Conservation (phyloP, 768 basidiomycete genomes). For the Suillus lakei region DNA sequence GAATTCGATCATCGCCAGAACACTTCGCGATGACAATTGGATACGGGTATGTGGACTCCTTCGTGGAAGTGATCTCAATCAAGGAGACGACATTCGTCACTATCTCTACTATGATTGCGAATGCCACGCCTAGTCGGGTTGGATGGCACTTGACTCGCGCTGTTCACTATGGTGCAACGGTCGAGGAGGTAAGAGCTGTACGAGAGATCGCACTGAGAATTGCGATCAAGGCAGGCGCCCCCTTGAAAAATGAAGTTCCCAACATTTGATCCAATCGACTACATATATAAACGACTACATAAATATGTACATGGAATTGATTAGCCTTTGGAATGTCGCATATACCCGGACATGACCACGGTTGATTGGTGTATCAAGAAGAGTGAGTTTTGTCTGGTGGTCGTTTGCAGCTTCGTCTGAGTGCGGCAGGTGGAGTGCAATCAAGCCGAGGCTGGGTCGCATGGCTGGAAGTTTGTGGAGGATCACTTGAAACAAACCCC, state of each 20-base stretch:
- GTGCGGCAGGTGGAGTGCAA: neutral
- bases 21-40: constrained; percentile 58
- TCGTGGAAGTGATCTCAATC: constrained; percentile 48
- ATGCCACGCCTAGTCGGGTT: constrained; percentile 64
- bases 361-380: neutral
- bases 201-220: constrained; percentile 59
- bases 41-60: constrained; percentile 61
- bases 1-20: constrained; percentile 37
- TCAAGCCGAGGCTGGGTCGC: no score
- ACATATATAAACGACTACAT: neutral
- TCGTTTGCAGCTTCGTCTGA: neutral
- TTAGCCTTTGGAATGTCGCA: neutral
- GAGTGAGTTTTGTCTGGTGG: neutral
- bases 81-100: constrained; percentile 64
- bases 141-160: constrained; percentile 69
- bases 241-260: constrained; percentile 59
- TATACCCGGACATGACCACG: neutral
- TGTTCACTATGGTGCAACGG: constrained; percentile 54
- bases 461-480: neutral
- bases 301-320: neutral
- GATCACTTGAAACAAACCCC: neutral
- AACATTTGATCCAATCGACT: constrained; percentile 32
- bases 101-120: constrained; percentile 62
- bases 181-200: constrained; percentile 58
- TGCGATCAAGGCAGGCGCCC: constrained; percentile 49